Conservation (phyloP, 2,329 filamentous ascomycete genomes). For the Colletotrichum magnum region DNA sequence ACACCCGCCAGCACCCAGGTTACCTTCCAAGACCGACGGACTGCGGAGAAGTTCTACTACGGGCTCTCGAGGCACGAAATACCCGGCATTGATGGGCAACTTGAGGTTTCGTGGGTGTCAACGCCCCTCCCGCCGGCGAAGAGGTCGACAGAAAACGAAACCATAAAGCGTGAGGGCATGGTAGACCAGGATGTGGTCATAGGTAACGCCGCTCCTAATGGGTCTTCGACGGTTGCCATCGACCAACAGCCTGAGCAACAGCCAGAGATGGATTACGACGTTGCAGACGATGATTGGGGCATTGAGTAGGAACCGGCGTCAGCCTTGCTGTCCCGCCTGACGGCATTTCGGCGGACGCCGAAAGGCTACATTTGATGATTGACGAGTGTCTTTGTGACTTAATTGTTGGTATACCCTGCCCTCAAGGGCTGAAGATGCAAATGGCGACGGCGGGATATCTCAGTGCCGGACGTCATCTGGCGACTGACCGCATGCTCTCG, state of each 20-base stretch:
- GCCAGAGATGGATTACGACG: conserved; percentile 67
- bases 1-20: conserved; percentile 65
- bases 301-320: conserved; percentile 33
- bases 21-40: conserved; percentile 76
- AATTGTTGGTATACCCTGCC: no score
- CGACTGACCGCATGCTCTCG: no score
- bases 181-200: conserved; percentile 38
- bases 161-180: conserved; percentile 9
- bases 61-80: conserved; percentile 70
- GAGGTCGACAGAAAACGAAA: conserved; percentile 32
- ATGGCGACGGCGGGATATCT: no score
- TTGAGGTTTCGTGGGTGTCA: conserved; percentile 77
- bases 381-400: no score
- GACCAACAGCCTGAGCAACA: conserved; percentile 49
- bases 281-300: conserved; percentile 65
- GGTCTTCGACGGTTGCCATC: conserved; percentile 32
- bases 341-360: neutral
- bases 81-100: conserved; percentile 71
- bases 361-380: neutral
- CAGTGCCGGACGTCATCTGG: no score
- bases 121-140: conserved; percentile 47
- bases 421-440: no score
- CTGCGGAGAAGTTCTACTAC: conserved; percentile 79
- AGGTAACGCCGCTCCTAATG: conserved; percentile 36
- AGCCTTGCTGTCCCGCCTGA: neutral